phyloP scores from a whole-genome alignment of 106 monocot genomes.

The Narthecium ossifragum region DNA sequence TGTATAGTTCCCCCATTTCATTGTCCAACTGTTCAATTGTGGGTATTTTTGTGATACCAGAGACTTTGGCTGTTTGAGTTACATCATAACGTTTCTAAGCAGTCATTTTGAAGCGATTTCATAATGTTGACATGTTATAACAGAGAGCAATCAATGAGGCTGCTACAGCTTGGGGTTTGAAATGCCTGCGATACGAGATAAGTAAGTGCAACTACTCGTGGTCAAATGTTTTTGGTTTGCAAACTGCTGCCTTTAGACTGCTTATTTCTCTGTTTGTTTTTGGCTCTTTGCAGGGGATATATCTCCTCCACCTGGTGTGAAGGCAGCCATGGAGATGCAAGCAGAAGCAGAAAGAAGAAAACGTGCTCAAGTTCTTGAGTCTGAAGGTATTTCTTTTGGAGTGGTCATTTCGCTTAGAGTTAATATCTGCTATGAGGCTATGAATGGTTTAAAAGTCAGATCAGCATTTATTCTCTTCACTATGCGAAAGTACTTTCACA shows the following conservation, averaged over 20 bases:
- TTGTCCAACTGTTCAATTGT: too few species aligned
- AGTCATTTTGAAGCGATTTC: neutral
- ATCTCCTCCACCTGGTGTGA: slow-evolving; percentile 84
- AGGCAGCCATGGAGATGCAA: slow-evolving; percentile 99
- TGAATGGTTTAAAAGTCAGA: too few species aligned
- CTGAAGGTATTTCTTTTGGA: slow-evolving; percentile 64
- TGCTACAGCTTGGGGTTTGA: slow-evolving; percentile 84
- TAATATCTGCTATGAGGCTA: too few species aligned
- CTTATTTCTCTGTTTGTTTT: too few species aligned
- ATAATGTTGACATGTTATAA: slow-evolving; percentile 6
- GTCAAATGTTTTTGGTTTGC: slow-evolving; percentile 1
- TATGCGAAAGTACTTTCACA: too few species aligned
- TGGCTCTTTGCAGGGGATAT: slow-evolving; percentile 85
- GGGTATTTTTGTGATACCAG: too few species aligned
- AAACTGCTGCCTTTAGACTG: neutral
- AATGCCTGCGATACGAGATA: slow-evolving; percentile 94
- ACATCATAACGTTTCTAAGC: too few species aligned
- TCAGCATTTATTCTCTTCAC: too few species aligned
- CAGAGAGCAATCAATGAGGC: slow-evolving; percentile 93
- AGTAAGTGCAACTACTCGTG: slow-evolving; percentile 29
- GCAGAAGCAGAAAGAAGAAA: slow-evolving; percentile 97
- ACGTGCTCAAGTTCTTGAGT: slow-evolving; percentile 93
- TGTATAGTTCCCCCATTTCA: too few species aligned
- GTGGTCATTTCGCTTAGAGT: too few species aligned
- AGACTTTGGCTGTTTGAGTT: too few species aligned